Percentiles rank a stretch among this genome's conserved stretches.
phyloP scores from a whole-genome alignment of 176 grass and related monocot genomes.

The Aechmea fasciata region DNA sequence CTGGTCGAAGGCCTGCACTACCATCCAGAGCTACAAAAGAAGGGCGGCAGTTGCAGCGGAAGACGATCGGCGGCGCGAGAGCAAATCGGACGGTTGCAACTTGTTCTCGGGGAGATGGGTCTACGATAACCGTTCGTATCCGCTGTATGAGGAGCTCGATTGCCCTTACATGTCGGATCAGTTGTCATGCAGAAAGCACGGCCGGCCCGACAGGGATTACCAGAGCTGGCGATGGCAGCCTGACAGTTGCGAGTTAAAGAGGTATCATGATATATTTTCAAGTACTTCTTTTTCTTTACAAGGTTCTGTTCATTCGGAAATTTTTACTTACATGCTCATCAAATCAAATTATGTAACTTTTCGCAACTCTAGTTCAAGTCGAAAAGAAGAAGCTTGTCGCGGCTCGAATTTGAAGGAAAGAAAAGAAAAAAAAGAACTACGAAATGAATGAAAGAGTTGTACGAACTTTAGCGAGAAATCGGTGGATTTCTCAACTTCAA shows the following conservation, averaged over 20 bases:
- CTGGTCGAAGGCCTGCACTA: conserved; percentile 10
- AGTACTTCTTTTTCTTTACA: too few species aligned
- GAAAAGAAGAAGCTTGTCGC: background rate
- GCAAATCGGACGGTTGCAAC: background rate
- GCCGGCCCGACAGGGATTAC: conserved; percentile 13
- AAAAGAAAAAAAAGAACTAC: background rate
- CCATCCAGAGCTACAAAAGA: background rate
- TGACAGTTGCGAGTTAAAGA: conserved; percentile 2
- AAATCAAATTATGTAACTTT: too few species aligned
- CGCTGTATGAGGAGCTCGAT: conserved; percentile 4
- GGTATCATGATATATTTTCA: background rate
- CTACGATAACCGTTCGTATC: conserved; percentile 4
- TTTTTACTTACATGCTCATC: too few species aligned
- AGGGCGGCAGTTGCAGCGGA: background rate
- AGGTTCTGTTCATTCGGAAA: too few species aligned
- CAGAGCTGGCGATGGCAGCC: conserved; percentile 25
- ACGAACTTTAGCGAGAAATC: background rate
- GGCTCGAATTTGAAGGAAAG: background rate
- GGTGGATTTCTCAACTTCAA: background rate
- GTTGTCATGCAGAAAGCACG: conserved; percentile 9
- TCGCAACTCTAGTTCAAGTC: background rate
- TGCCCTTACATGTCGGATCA: conserved; percentile 21
- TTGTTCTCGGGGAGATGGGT: conserved; percentile 10
- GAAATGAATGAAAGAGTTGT: background rate
- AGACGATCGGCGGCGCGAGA: background rate